phyloP scores from a whole-genome alignment of 2,329 filamentous ascomycete species.

The Colletotrichum sp. region DNA sequence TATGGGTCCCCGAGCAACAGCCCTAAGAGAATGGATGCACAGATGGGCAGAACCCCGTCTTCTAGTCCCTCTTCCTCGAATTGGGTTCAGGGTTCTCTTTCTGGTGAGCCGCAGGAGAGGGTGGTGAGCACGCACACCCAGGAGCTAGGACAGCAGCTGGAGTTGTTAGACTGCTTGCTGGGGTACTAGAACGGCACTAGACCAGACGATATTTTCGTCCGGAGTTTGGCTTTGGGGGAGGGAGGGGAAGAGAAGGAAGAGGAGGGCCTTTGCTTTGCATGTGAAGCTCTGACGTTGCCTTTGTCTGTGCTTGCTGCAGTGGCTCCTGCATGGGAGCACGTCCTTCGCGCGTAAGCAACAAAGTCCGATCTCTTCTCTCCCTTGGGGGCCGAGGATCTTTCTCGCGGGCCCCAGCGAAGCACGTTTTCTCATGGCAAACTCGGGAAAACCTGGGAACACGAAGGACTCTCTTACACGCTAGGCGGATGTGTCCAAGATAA shows the following conservation, averaged over 20 bases:
- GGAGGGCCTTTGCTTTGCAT: neutral
- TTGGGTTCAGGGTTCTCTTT: neutral
- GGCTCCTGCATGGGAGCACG: neutral
- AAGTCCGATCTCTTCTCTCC: neutral
- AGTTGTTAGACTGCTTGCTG: neutral
- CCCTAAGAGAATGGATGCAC: neutral
- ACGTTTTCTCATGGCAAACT: neutral
- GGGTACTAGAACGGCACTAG: neutral
- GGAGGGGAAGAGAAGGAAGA: neutral
- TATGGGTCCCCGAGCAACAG: conserved; percentile 12
- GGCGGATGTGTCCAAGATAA: neutral
- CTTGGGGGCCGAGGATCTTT: neutral
- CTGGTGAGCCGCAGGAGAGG: conserved; percentile 4
- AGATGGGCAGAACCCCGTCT: neutral
- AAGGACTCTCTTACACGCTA: conserved; percentile 1
- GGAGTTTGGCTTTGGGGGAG: neutral
- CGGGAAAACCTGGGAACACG: neutral
- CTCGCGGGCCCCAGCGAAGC: neutral
- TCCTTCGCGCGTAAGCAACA: neutral
- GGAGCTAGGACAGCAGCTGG: neutral
- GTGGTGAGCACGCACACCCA: neutral
- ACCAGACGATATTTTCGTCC: conserved; percentile 15
- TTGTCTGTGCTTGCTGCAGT: neutral
- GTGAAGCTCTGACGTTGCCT: conserved; percentile 10
- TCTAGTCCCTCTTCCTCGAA: neutral